Base-by-base conservation (phyloP, 2,329 filamentous ascomycete genomes). In the Thermomyces lanuginosus region DNA sequence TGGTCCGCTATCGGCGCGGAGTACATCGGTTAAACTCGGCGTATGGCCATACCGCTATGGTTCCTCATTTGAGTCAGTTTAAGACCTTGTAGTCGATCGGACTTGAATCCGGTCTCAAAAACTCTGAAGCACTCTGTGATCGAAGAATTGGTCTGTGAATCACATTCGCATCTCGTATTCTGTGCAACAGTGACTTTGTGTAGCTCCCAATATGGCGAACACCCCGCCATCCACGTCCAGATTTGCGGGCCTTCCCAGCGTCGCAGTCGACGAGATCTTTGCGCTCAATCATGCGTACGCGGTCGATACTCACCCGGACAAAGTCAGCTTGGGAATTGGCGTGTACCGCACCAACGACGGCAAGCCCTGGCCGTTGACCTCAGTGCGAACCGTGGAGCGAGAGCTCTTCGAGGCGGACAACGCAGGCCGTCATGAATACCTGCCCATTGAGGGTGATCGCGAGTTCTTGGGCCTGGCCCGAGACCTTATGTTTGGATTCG, bases 311-410 rank as follows among this genome's bases (percentile, higher is more conserved):
- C 55, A 58, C 43, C 49, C 61, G 23, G 67, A 78, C 51, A 93
- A 93, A 61, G 78, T 93, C 44, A 84, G 92, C 55, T 58, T 93
- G 53, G 81, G 83, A 49, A 64, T 92, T 56, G 84, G 84, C 43
- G 83, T 84, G 33, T 93, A 92, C 59, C 70, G 84, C 49, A 86
- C 89, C 46, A 67, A 92, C 57, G 76, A 82, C 49, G 84, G 81
- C 39, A 92, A 92, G 63, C 84, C 84, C n/a, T 93, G 84, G 84
- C 76, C 92, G 34, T 60, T 93, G 33, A 83, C 84, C 8, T 82
- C 91, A 6, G 84, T 93, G 34, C 83, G 81, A 59, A 84, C 86
- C 75, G 83, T 86, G 11, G 49, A 53, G 61, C 48, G 61, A 41
- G 32, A 82, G 42, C 70, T 82, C 43, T 69, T 92, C 38, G 74